A percentile compares a stretch with the other conserved stretches of the same genome.
Evolutionary conservation across 768 basidiomycete species (phyloP).

Genomic region (Boletus subparvulus): DNA sequence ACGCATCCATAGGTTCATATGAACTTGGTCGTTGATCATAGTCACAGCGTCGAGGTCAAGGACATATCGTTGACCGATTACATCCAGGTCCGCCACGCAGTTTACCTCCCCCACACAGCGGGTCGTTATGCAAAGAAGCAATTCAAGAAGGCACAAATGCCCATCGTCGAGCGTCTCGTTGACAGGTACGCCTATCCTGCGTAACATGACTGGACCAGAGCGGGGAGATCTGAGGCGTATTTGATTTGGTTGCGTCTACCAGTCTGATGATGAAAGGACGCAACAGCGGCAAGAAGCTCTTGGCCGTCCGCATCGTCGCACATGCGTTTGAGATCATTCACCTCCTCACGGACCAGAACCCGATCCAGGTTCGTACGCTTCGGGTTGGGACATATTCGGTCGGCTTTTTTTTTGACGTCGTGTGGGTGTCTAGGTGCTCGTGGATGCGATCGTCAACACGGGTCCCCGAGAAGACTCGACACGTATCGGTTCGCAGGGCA

Average conservation of each 20-base stretch:
- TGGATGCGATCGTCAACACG: slow-evolving; percentile 99
- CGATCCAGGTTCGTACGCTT: slow-evolving; percentile 77
- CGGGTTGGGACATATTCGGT: too few species aligned
- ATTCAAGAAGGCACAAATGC: slow-evolving; percentile 99
- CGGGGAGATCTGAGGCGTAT: neutral
- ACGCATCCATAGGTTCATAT: slow-evolving; percentile 35
- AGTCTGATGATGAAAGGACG: too few species aligned
- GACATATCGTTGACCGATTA: slow-evolving; percentile 99
- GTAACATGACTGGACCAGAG: neutral
- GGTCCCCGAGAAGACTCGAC: slow-evolving; percentile 99
- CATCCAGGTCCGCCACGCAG: slow-evolving; percentile 98
- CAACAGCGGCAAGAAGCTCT: too few species aligned
- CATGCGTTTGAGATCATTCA: slow-evolving; percentile 99
- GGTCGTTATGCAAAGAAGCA: slow-evolving; percentile 99
- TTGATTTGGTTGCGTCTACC: too few species aligned
- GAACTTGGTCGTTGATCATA: slow-evolving; percentile 17
- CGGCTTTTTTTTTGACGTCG: neutral
- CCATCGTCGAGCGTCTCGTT: slow-evolving; percentile 98
- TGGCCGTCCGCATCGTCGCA: slow-evolving; percentile 92
- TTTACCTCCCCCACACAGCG: slow-evolving; percentile 97
- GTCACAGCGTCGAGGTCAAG: slow-evolving; percentile 89
- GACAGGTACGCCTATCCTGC: slow-evolving; percentile 64
- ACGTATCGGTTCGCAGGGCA: slow-evolving; percentile 99
- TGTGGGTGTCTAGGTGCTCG: slow-evolving; percentile 62
- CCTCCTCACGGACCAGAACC: slow-evolving; percentile 99